A percentile compares a stretch with the other conserved stretches of the same genome.
phyloP scores from a whole-genome alignment of 148 eudicot species.

The Camellia lanceoleosa region DNA sequence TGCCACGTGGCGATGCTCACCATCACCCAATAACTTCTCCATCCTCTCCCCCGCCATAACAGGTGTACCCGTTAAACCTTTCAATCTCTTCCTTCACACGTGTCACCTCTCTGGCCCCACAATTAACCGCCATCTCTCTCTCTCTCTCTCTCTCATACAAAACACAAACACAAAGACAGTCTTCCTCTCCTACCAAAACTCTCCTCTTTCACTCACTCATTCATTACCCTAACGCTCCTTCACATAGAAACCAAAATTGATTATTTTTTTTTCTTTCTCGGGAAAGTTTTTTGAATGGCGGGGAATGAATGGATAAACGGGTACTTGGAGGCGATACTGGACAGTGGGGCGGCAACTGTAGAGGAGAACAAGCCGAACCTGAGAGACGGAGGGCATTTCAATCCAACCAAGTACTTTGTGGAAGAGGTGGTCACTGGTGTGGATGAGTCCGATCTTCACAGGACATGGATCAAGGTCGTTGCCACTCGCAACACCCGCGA shows the following conservation, averaged over 20 bases:
- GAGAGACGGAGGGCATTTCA: slow-evolving; percentile 36
- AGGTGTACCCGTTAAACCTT: slow-evolving; percentile 11
- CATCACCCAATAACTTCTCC: too few species aligned
- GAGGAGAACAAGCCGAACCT: slow-evolving; percentile 33
- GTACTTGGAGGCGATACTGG: slow-evolving; percentile 67
- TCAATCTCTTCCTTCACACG: slow-evolving; percentile 17
- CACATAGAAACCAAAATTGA: neutral
- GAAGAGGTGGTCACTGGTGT: slow-evolving; percentile 75
- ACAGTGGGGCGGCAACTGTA: slow-evolving; percentile 43
- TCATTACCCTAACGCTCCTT: neutral
- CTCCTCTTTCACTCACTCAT: neutral
- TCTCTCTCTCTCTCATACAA: neutral
- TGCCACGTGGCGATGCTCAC: too few species aligned
- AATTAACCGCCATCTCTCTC: slow-evolving; percentile 30
- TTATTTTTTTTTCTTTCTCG: neutral
- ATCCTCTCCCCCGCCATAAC: neutral
- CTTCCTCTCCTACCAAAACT: slow-evolving; percentile 9
- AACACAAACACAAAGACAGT: neutral
- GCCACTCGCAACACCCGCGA: slow-evolving; percentile 66
- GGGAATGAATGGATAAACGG: slow-evolving; percentile 89
- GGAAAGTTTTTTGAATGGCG: slow-evolving; percentile 29
- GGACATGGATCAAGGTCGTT: slow-evolving; percentile 81
- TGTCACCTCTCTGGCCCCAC: slow-evolving; percentile 21
- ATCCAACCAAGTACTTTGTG: slow-evolving; percentile 69
- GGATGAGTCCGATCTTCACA: slow-evolving; percentile 59